Evolutionary conservation across 2,329 filamentous ascomycete genomes (phyloP), one percentile per base, ranked within the genome.

Genomic region (Calonectria fujianensis): DNA sequence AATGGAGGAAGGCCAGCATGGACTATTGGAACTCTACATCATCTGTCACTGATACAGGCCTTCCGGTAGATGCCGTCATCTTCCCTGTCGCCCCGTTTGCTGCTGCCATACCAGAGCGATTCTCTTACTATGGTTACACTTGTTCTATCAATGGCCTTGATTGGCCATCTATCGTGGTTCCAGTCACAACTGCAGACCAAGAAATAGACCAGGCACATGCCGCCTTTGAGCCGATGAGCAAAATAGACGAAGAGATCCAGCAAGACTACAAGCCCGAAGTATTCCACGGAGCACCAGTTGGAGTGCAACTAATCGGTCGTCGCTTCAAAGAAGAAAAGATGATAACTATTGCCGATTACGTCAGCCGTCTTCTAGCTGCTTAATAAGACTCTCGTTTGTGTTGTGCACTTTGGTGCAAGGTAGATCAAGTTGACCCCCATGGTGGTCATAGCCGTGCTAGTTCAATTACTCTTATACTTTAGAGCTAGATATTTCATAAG

Each of bases 11-110:
- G 4, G 2, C 4, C 5, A 61, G 27, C 35, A 61, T 61, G 57
- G 57, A 61, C 18, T 24, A 61, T 24, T 61, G 57, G 57, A 61
- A 61, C 35, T 61, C 57, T 10, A 61, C 57, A 14, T 61, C 57
- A 39, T 39, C 57, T 37, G 6, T 61, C 11, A 61, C 57, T 24
- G 35, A 37, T 13, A 61, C 57, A 14, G 57, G 57, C 7, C 57
- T 39, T 18, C 57, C 57, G 20, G 39, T 61, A 29, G 57, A 61
- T 39, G 35, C 57, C 27, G 2, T 61, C 32, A 61, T 61, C 16
- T 35, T 35, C 6, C 57, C 57, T 27, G 31, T 61, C 5, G 57
- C 57, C 13, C 35, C 57, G 32, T 61, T 39, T 9, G 35, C 57
- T 39, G 57, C 57, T 8, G 57, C 57, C 8, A n/a, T n/a, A 9